Percentiles rank a stretch among this genome's conserved stretches.
These are phyloP conservation scores for Vaccinium corymbosum DNA, from an alignment of 148 eudicot genomes.

Conservation along the genomic window DNA sequence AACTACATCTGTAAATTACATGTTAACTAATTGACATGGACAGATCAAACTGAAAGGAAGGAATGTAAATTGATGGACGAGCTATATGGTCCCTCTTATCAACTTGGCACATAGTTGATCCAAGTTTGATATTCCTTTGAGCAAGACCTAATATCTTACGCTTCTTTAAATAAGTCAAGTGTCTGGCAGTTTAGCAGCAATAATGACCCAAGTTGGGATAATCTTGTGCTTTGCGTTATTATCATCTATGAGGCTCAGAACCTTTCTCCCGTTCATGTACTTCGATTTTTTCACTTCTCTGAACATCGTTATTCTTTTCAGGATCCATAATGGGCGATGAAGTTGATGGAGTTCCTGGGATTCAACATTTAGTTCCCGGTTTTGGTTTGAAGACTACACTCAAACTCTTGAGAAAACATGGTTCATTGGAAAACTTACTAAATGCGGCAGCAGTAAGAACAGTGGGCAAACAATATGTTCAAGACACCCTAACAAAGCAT, in stretches of 20 bases:
- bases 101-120: neutral
- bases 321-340: conserved; percentile 94
- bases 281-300: neutral
- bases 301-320: conserved; percentile 22
- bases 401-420: conserved; percentile 77
- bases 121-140: conserved; percentile 1
- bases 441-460: conserved; percentile 83
- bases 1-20: neutral
- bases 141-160: neutral
- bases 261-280: neutral
- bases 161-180: neutral
- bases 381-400: conserved; percentile 87
- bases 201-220: neutral
- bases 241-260: neutral
- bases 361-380: conserved; percentile 76
- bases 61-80: neutral
- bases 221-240: neutral
- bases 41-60: neutral
- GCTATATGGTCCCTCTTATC: conserved; percentile 3
- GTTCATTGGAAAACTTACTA: conserved; percentile 68
- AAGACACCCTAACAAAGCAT: conserved; percentile 79
- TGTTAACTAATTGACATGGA: neutral
- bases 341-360: conserved; percentile 91
- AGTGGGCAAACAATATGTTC: conserved; percentile 74
- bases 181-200: neutral